A percentile compares a stretch with the other conserved stretches of the same genome.
These are phyloP conservation scores for Coemansia pectinata DNA, from an alignment of 192 early-diverging fungal species.

Conservation along the genomic window DNA sequence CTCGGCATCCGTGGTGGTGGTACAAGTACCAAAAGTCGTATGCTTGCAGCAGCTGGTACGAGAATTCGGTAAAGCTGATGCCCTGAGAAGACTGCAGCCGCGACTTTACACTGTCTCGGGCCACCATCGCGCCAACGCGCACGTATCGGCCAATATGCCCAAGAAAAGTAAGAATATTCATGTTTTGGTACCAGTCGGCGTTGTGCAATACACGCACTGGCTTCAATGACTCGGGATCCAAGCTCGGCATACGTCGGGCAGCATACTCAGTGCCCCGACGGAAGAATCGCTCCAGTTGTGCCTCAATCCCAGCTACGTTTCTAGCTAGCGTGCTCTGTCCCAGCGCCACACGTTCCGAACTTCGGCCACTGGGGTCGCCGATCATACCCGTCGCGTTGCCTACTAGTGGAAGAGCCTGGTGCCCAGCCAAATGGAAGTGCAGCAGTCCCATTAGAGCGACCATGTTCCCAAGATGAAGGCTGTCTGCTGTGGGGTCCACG, in stretches of 20 bases:
- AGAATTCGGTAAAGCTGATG: slow-evolving; percentile 95
- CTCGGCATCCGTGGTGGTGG: slow-evolving; percentile 45
- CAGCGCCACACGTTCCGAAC: slow-evolving; percentile 75
- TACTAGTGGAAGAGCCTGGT: slow-evolving; percentile 80
- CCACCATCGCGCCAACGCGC: slow-evolving; percentile 82
- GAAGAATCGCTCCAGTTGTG: slow-evolving; percentile 75
- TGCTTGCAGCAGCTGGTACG: slow-evolving; percentile 94
- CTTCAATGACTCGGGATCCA: slow-evolving; percentile 44
- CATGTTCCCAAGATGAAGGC: slow-evolving; percentile 90
- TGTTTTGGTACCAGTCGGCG: slow-evolving; percentile 71
- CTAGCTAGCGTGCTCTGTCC: slow-evolving; percentile 54
- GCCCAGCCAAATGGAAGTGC: slow-evolving; percentile 82
- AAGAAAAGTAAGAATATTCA: slow-evolving; percentile 78
- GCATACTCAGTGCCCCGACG: slow-evolving; percentile 55
- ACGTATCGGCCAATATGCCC: slow-evolving; percentile 76
- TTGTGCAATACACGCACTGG: slow-evolving; percentile 74
- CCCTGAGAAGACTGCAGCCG: slow-evolving; percentile 78
- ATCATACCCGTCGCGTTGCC: slow-evolving; percentile 92
- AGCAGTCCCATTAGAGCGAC: slow-evolving; percentile 80
- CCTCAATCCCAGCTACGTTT: slow-evolving; percentile 70
- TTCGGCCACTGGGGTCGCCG: slow-evolving; percentile 90
- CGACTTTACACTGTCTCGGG: slow-evolving; percentile 83
- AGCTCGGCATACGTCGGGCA: slow-evolving; percentile 21
- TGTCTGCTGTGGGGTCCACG: slow-evolving; percentile 91
- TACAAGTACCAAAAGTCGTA: slow-evolving; percentile 92